Evolutionary conservation across 2,329 filamentous ascomycete species (phyloP).

Genomic region (Epichloe scottii): DNA sequence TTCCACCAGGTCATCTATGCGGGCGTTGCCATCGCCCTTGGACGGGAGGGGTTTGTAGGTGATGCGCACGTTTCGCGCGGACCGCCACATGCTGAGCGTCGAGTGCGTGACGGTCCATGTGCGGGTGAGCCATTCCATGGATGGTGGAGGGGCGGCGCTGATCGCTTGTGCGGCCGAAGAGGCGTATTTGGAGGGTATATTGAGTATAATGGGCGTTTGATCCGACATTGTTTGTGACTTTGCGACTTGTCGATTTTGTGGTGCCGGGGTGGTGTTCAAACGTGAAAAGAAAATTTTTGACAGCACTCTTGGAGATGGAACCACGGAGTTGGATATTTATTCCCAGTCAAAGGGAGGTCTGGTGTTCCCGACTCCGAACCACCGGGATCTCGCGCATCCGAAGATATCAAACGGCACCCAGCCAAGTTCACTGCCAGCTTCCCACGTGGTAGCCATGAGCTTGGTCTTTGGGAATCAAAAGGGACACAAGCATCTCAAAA

Average conservation of each 20-base stretch:
- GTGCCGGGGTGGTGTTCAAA: neutral
- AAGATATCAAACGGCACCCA: neutral
- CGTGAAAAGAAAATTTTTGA: too few species aligned
- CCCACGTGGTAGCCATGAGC: too few species aligned
- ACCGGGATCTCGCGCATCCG: constrained; percentile 4
- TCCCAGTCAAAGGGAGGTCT: neutral
- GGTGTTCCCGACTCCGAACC: neutral
- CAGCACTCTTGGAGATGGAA: neutral
- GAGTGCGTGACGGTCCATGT: constrained; percentile 68
- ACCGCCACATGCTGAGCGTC: constrained; percentile 69
- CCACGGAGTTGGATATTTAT: too few species aligned
- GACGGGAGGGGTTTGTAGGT: constrained; percentile 49
- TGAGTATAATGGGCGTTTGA: constrained; percentile 14
- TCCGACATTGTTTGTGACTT: constrained; percentile 8
- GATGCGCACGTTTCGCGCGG: constrained; percentile 68
- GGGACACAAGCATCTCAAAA: too few species aligned
- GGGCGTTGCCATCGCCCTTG: constrained; percentile 24
- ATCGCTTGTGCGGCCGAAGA: constrained; percentile 12
- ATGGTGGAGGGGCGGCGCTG: constrained; percentile 27
- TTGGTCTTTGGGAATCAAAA: too few species aligned
- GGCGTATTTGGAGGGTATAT: constrained; percentile 36
- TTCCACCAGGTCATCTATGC: constrained; percentile 60
- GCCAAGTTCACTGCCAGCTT: neutral
- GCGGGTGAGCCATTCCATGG: constrained; percentile 46
- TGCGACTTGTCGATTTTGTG: neutral